phyloP scores from a whole-genome alignment of 805 yeast genomes.

The Ogataea henricii region DNA sequence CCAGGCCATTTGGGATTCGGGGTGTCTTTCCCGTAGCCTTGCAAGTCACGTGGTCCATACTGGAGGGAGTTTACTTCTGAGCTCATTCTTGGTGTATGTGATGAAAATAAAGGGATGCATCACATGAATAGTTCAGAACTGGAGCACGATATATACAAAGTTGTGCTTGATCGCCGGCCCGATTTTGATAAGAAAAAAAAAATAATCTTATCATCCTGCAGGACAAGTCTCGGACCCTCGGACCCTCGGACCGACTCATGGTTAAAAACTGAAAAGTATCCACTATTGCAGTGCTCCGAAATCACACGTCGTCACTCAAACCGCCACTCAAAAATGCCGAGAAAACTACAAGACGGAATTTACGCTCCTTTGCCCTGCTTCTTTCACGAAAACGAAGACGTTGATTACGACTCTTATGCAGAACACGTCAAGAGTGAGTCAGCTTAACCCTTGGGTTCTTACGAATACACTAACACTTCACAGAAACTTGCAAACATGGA shows the following conservation, averaged over 20 bases:
- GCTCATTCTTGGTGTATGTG: background rate
- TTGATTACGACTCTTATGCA: slow-evolving; percentile 37
- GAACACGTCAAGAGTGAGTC: slow-evolving; percentile 34
- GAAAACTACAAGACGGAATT: slow-evolving; percentile 15
- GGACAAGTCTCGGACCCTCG: background rate
- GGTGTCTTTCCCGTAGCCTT: slow-evolving; percentile 28
- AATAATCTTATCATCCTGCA: background rate
- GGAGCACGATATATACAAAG: background rate
- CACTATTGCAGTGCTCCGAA: background rate
- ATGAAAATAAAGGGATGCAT: too few relatives aligned
- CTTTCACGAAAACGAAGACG: slow-evolving; percentile 24
- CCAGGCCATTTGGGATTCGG: slow-evolving; percentile 31
- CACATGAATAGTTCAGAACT: too few relatives aligned
- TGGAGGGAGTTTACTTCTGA: slow-evolving; percentile 12
- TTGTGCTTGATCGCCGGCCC: too few relatives aligned
- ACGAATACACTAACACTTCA: background rate
- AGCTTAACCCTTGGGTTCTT: background rate
- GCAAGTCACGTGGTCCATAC: slow-evolving; percentile 19
- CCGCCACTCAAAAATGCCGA: slow-evolving; percentile 3
- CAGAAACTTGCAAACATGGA: slow-evolving; percentile 27
- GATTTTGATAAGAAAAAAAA: too few relatives aligned
- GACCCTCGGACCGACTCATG: slow-evolving; percentile 1
- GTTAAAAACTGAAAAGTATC: background rate
- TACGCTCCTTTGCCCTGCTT: slow-evolving; percentile 21
- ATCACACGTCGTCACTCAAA: background rate